Conservation (phyloP, 192 early-diverging fungal species). For the Umbelopsis ramanniana region DNA sequence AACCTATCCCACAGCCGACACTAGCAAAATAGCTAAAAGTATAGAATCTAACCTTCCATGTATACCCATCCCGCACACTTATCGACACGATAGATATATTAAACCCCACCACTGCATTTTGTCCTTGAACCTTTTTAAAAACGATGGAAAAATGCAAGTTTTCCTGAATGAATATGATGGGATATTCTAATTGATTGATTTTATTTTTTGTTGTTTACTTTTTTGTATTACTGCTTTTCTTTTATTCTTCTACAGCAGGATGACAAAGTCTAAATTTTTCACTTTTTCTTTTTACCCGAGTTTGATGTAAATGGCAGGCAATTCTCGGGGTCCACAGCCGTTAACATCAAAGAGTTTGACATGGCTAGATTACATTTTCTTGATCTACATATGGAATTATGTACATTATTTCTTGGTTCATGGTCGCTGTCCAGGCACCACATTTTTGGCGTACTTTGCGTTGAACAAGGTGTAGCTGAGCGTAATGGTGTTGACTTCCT, state of each 20-base stretch:
- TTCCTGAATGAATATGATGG: background rate
- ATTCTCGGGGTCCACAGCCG: no score
- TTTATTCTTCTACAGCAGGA: no score
- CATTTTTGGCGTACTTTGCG: slow-evolving; percentile 48
- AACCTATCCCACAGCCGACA: background rate
- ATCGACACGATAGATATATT: no score
- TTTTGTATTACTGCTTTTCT: no score
- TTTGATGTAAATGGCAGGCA: no score
- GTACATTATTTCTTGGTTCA: background rate
- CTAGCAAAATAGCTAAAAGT: background rate
- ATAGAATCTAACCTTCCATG: background rate
- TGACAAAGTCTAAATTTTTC: no score
- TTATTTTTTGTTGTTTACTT: no score
- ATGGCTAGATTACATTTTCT: background rate
- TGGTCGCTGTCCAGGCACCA: slow-evolving; percentile 27
- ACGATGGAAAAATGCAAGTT: background rate
- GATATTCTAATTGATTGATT: background rate
- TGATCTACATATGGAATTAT: background rate
- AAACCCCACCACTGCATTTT: no score
- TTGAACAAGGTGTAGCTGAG: slow-evolving; percentile 97
- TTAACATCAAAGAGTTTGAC: no score
- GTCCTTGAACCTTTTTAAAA: background rate
- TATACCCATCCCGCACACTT: background rate
- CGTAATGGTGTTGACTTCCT: slow-evolving; percentile 90
- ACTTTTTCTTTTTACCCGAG: no score